Evolutionary conservation across 176 grass and related monocot genomes (phyloP).

Genomic region (Tuctoria greenei): DNA sequence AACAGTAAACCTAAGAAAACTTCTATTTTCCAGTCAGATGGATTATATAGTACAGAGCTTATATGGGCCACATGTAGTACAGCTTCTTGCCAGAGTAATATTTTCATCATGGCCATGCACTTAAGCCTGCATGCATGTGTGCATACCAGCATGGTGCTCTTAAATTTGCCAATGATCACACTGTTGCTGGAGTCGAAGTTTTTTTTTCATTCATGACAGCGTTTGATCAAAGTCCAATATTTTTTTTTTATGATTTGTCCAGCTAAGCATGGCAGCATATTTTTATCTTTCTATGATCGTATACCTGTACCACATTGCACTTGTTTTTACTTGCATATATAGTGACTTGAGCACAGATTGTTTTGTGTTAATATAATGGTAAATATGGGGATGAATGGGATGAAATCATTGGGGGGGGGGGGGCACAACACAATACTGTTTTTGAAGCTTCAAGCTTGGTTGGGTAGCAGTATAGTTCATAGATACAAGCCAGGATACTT

Average conservation of each 20-base stretch:
- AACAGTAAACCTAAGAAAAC: no score
- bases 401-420: neutral
- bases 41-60: no score
- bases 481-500: neutral
- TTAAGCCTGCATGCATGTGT: neutral
- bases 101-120: neutral
- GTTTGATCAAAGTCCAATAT: neutral
- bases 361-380: neutral
- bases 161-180: neutral
- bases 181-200: neutral
- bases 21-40: no score
- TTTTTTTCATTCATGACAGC: neutral
- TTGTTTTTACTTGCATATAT: neutral
- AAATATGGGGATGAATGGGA: neutral
- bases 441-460: neutral
- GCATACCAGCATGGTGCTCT: neutral
- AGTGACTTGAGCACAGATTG: neutral
- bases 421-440: neutral
- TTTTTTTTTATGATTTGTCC: neutral
- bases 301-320: neutral
- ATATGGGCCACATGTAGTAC: neutral
- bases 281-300: neutral
- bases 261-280: neutral
- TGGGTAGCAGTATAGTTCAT: neutral
- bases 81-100: constrained; percentile 10